Evolutionary conservation across 208 protist genomes (phyloP), one percentile per base, ranked within the genome.

Genomic region (Acanthamoeba lenticulata): DNA sequence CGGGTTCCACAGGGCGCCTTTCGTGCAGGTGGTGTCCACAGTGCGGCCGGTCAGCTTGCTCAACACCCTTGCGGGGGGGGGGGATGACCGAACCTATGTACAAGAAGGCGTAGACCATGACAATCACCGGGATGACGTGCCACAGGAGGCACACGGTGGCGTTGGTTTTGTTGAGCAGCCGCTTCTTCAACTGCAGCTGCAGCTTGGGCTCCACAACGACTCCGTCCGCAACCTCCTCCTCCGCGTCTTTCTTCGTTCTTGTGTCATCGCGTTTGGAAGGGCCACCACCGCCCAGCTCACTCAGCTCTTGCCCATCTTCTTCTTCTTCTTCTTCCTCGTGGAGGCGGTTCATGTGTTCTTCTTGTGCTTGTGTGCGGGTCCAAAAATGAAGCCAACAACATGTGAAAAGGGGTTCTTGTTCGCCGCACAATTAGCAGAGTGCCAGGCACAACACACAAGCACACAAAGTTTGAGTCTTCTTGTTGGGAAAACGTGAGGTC

Each of bases 91-190:
- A 13, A 79, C 77, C 77, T 2, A 86, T 52, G 77, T 86, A 86
- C 27, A 86, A 38, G 34, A 86, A 52, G 29, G 77, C 77, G 47
- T 86, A 55, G 40, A 86, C 77, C 77, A 86, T 44, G n/a, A 86
- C 77, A 2, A 86, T 86, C 6, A 86, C 9, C 36, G 40, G 40
- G 47, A 86, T 44, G 44, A 86, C 2, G 40, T 29, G 77, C 77
- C 34, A 44, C 77, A 86, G 34, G 19, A 86, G 6, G 77, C 27
- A 52, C 44, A 86, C 40, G 44, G 77, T 86, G 36, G 47, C 40
- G 36, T 86, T 86, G 77, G 34, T 42, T 21, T 86, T 86, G 77
- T 86, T 86, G 77, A 86, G 19, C 21, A 86, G 34, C 47, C 77
- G 21, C n/a, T 13, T 38, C 47, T 86, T 86, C 36, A 86, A 24